Evolutionary conservation across 73 alveolate genomes (phyloP), one percentile per base, ranked within the genome.

Genomic region (Stentor roeselii): DNA sequence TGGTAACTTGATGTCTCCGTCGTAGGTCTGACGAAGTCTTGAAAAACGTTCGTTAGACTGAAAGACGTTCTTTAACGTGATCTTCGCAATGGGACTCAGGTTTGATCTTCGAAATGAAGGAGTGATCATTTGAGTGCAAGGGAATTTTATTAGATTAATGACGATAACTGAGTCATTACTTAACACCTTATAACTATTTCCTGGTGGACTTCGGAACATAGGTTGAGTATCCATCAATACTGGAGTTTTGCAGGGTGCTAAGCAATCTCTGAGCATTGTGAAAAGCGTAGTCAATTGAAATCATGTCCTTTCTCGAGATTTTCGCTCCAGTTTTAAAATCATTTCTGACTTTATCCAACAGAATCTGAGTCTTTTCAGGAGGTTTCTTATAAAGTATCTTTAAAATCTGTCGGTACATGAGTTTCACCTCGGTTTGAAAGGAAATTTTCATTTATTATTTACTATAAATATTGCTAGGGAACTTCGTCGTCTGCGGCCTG

Each of bases 261-360:
- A 67, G 37, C 34, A 27, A 11, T 67, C 80, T 67, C 14, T 67
- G 27, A 67, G 80, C 80, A 27, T 21, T n/a, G 41, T 32, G 21
- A 67, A 21, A 67, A n/a, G 37, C n/a, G 34, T 67, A 2, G 34
- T 67, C 80, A 0, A 67, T 40, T 30, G n/a, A 36, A 21, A 32
- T 1, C 11, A 67, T 67, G 2, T 67, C 37, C 34, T 67, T 67
- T 34, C 80, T 21, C 11, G 80, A 40, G 34, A 67, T 67, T 34
- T 67, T 0, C 2, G 80, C 80, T 67, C 80, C 80, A 21, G 41
- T 34, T 67, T 67, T 67, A 32, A 67, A 67, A 1, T 67, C 80
- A 67, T 67, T 34, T 32, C 80, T 67, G 0, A 40, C 34, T 34
- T 34, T 21, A 30, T 1, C 21, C 0, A 67, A 32, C 50, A 67